Evolutionary conservation across 495 filamentous ascomycete species (phyloP), one percentile per base, ranked within the genome.

Genomic region (Aspergillus wentii): DNA sequence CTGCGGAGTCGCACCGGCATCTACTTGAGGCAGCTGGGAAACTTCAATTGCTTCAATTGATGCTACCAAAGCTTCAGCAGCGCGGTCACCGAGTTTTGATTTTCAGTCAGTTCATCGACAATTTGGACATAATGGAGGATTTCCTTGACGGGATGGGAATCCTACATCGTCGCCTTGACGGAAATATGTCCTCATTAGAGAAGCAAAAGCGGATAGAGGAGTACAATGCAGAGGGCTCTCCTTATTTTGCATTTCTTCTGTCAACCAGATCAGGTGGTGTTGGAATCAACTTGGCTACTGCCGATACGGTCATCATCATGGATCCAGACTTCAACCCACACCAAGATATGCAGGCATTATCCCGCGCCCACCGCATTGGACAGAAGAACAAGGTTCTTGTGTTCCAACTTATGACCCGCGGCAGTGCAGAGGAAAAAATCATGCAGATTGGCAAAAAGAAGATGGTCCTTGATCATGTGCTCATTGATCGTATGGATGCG

Each of bases 251-350:
- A 0, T 96, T 99, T 61, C 64, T 97, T 15, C 73, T 99, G 0
- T 95, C 89, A 0, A 99, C 92, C 11, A 82, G 92, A 43, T 89
- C 92, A 5, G 92, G 92, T 25, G 92, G 92, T 34, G 91, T 97
- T 2, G 92, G 92, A 11, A 99, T 99, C 66, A 99, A 99, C 52
- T 76, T 99, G 31, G 92, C 94, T 0, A 94, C 88, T 19, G 92
- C 92, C 3, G 92, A 99, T 51, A 99, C 94, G 1, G 92, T 99
- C 44, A 96, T 99, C 37, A 95, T 99, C 33, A 80, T 96, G 47
- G 92, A 99, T 52, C 94, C 92, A 0, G 92, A 99, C 51, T 97
- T 95, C 67, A 99, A 99, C 47, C 92, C 92, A 0, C 92, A 97
- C 49, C 92, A 97, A 57, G 92, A 99, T 52, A 87, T 97, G 44